Percentiles rank a stretch among this genome's conserved stretches.
Evolutionary conservation across 129 eudicot genomes (phyloP).

Genomic region (Centella asiatica): DNA sequence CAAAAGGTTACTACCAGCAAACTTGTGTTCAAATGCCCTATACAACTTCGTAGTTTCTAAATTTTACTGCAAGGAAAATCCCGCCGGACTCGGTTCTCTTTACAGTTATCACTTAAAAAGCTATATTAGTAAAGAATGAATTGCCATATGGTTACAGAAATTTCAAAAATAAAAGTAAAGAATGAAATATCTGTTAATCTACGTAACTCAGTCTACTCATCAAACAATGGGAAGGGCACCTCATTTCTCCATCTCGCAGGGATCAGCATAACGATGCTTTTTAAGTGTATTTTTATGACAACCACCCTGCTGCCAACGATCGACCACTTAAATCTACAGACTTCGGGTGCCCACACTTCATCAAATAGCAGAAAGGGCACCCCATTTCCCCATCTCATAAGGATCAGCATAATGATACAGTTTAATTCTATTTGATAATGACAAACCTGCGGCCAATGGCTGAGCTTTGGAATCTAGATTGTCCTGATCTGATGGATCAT

Average conservation of each 20-base stretch:
- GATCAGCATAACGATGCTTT: constrained; percentile 72
- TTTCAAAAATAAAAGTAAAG: constrained; percentile 5
- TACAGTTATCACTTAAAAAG: not conserved
- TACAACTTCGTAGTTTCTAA: not conserved
- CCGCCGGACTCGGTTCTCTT: not conserved
- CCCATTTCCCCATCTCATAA: constrained; percentile 93
- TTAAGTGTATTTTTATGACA: constrained; percentile 61
- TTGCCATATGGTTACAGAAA: not conserved
- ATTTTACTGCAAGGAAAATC: not conserved
- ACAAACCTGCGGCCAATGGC: constrained; percentile 61
- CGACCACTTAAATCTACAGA: constrained; percentile 36
- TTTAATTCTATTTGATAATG: constrained; percentile 63
- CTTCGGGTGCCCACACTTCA: constrained; percentile 1
- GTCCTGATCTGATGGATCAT: constrained; percentile 82
- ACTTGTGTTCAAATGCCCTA: not conserved
- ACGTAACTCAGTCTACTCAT: not conserved
- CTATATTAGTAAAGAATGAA: not conserved
- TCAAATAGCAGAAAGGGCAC: constrained; percentile 65
- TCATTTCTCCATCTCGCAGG: constrained; percentile 91
- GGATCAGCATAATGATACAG: constrained; percentile 80
- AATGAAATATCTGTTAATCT: constrained; percentile 5
- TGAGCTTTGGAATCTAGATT: constrained; percentile 39
- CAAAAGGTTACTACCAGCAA: not conserved
- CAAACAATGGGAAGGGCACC: constrained; percentile 70
- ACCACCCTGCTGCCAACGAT: constrained; percentile 60